Base-by-base conservation (phyloP, 2,329 filamentous ascomycete genomes). In the Cladophialophora yegresii region DNA sequence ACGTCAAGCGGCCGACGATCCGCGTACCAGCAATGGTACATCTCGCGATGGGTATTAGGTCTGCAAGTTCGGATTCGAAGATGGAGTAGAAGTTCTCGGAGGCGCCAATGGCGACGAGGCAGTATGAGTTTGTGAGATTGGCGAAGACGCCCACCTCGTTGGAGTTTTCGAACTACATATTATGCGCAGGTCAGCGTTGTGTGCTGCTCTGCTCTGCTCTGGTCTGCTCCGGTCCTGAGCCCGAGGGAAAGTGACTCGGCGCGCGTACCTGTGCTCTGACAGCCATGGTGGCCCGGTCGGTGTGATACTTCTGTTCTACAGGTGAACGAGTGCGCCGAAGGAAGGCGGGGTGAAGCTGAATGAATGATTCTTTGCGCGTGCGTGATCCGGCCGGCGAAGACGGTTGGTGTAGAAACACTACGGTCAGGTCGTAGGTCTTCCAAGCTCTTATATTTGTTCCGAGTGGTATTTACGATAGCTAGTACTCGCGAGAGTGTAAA, bases 61-160 rank as follows among this genome's bases (percentile, higher is more conserved):
- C 95, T 83, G 96, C 92, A 67, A 99, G 85, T 83, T 99, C 95
- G 69, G 93, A 89, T 84, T 99, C 95, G 82, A 99, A 98, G 77
- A 98, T 87, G 83, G 91, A 93, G 87, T 98, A 98, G 81, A 99
- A 99, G 86, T 98, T 98, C 84, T 97, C 93, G 75, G 92, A 96
- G 73, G 91, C 93, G 75, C 95, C 95, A 71, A 96, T 87, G 70
- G 93, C 93, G 73, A 97, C 92, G 73, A 99, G 85, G 73, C 93
- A 92, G 80, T 96, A 99, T 66, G 92, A 93, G 81, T 99, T 99
- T 72, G 95, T 99, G 77, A 99, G 89, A 67, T 92, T 96, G 67
- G 93, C 82, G 80, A 99, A 99, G 76, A 98, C 95, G 77, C 95
- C 95, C 76, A 99, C 91, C 82, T 82, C 80, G 71, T 82, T 81